Percentiles rank a stretch among this genome's conserved stretches.
phyloP scores from a whole-genome alignment of 2,329 filamentous ascomycete species.

The Fusarium liriodendri region DNA sequence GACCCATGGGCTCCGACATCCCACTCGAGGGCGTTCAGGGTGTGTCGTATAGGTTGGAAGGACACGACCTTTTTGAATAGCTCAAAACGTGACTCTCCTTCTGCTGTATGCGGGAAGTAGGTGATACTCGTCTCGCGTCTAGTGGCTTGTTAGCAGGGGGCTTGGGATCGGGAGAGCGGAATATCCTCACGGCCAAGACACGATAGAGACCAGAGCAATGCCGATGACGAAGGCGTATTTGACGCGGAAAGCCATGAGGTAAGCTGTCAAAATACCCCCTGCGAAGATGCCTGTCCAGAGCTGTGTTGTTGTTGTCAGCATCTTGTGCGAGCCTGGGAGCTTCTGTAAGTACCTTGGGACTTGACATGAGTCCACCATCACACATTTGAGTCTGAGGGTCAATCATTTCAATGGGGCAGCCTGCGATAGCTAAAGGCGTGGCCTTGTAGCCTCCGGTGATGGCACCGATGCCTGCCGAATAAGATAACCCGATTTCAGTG shows the following conservation, averaged over 20 bases:
- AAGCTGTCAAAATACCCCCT: constrained; percentile 77
- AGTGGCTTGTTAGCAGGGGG: neutral
- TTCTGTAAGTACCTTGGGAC: constrained; percentile 18
- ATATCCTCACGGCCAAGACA: constrained; percentile 79
- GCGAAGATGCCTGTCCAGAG: constrained; percentile 87
- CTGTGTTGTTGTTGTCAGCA: neutral
- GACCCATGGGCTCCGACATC: constrained; percentile 71
- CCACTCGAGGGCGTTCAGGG: constrained; percentile 77
- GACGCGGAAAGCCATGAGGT: constrained; percentile 82
- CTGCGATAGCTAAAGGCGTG: constrained; percentile 78
- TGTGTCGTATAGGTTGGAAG: constrained; percentile 77
- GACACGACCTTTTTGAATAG: constrained; percentile 85
- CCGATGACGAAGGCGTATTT: constrained; percentile 85
- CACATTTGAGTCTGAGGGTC: constrained; percentile 30
- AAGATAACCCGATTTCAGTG: constrained; percentile 76
- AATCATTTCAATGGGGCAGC: constrained; percentile 58
- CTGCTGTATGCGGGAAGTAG: constrained; percentile 76
- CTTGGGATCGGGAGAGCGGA: neutral
- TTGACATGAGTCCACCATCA: constrained; percentile 33
- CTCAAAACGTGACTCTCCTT: constrained; percentile 75
- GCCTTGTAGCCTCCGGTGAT: constrained; percentile 69
- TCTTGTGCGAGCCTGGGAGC: accelerated
- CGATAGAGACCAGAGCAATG: constrained; percentile 81
- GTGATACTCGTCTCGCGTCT: constrained; percentile 70
- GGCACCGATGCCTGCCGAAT: constrained; percentile 80